A percentile compares a stretch with the other conserved stretches of the same genome.
Evolutionary conservation across 2,329 filamentous ascomycete species (phyloP).

Genomic region (Rhytidhysteron rufulum): DNA sequence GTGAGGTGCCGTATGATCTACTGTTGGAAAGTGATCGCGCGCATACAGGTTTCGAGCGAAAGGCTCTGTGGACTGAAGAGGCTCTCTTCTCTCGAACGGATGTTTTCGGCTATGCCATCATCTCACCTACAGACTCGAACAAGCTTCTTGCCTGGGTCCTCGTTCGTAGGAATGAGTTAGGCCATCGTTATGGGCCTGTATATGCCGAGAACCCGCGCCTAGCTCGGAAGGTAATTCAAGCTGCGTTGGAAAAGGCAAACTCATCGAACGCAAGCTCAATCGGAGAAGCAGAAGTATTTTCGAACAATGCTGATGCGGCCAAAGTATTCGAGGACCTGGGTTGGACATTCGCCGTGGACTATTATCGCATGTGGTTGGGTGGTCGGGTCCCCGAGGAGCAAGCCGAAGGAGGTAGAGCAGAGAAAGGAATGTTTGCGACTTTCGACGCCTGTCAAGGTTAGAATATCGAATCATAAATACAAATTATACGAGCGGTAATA

Average conservation of each 20-base stretch:
- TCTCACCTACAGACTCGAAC: constrained; percentile 6
- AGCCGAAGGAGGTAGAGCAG: constrained; percentile 22
- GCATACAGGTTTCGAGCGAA: constrained; percentile 29
- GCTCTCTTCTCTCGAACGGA: constrained; percentile 23
- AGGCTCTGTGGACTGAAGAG: constrained; percentile 26
- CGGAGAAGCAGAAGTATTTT: constrained; percentile 34
- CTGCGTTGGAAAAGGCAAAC: constrained; percentile 20
- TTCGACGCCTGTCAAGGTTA: constrained; percentile 31
- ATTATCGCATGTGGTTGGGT: constrained; percentile 37
- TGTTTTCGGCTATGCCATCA: constrained; percentile 23
- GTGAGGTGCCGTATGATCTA: constrained; percentile 13
- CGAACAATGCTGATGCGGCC: constrained; percentile 22
- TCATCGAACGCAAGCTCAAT: constrained; percentile 14
- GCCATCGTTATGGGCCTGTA: constrained; percentile 33
- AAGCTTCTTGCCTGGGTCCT: constrained; percentile 26
- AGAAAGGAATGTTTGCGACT: constrained; percentile 30
- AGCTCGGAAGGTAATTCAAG: constrained; percentile 21
- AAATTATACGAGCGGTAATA: too few species aligned
- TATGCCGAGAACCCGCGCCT: constrained; percentile 24
- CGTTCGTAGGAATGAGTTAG: constrained; percentile 26
- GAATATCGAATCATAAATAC: too few species aligned
- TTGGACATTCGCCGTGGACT: constrained; percentile 26
- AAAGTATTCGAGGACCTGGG: constrained; percentile 31
- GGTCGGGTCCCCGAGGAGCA: constrained; percentile 28
- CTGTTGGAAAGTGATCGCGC: constrained; percentile 23